phyloP scores from a whole-genome alignment of 495 filamentous ascomycete genomes.

The Penicillium silybi region DNA sequence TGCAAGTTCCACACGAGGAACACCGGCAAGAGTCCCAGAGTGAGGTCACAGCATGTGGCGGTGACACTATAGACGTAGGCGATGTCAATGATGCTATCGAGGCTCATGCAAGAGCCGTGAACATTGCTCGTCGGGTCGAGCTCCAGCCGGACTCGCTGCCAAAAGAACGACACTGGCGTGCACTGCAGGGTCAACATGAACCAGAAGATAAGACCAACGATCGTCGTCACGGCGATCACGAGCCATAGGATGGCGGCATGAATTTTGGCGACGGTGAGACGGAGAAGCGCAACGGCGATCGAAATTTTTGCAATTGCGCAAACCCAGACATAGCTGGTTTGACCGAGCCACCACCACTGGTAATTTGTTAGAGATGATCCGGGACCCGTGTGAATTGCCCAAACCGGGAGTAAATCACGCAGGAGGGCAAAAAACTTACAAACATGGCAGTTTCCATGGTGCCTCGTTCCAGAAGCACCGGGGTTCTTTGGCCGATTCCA shows the following conservation, averaged over 20 bases:
- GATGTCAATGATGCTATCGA: slow-evolving; percentile 28
- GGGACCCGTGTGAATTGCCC: neutral
- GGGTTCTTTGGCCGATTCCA: slow-evolving; percentile 31
- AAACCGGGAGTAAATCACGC: neutral
- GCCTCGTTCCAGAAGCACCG: slow-evolving; percentile 8
- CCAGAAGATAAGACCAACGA: slow-evolving; percentile 34
- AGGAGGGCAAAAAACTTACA: slow-evolving; percentile 27
- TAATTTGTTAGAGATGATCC: slow-evolving; percentile 2
- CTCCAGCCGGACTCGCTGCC: slow-evolving; percentile 23
- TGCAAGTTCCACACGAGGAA: slow-evolving; percentile 37
- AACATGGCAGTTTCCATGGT: slow-evolving; percentile 37
- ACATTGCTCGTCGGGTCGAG: neutral
- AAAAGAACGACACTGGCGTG: slow-evolving; percentile 37
- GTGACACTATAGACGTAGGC: slow-evolving; percentile 42
- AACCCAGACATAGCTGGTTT: slow-evolving; percentile 30
- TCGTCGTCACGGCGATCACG: slow-evolving; percentile 27
- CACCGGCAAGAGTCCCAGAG: slow-evolving; percentile 34
- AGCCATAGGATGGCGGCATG: slow-evolving; percentile 27
- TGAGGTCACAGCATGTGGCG: slow-evolving; percentile 39
- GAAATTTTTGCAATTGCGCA: slow-evolving; percentile 28
- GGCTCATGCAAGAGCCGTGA: slow-evolving; percentile 30
- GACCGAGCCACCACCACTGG: slow-evolving; percentile 42
- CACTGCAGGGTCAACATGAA: slow-evolving; percentile 42
- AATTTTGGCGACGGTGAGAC: slow-evolving; percentile 20
- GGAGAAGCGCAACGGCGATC: slow-evolving; percentile 35